phyloP scores from a whole-genome alignment of 1,139 yeast species.

The Scheffersomyces titani region DNA sequence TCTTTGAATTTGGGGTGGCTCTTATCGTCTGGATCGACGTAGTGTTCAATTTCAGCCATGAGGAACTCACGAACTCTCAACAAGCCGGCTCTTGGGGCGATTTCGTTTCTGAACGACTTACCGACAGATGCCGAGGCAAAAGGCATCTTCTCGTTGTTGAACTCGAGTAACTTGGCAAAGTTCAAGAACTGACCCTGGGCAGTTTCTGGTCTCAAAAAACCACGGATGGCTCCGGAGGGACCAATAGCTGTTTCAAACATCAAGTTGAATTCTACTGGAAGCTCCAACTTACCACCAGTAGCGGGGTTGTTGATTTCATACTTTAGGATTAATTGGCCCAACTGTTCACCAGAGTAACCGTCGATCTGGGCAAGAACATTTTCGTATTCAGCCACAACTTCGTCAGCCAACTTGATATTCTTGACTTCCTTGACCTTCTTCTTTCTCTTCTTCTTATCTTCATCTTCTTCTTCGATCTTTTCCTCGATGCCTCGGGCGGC shows the following conservation, averaged over 20 bases:
- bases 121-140: slow-evolving; percentile 99
- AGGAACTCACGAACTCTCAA: slow-evolving; percentile 97
- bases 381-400: slow-evolving; percentile 77
- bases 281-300: slow-evolving; percentile 81
- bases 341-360: slow-evolving; percentile 89
- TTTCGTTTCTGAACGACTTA: slow-evolving; percentile 97
- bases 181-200: slow-evolving; percentile 99
- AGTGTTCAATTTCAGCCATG: slow-evolving; percentile 99
- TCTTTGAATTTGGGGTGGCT: slow-evolving; percentile 77
- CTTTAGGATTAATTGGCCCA: slow-evolving; percentile 83
- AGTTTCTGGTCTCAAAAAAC: slow-evolving; percentile 97
- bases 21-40: slow-evolving; percentile 90
- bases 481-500: slow-evolving; percentile 82
- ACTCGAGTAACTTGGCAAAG: slow-evolving; percentile 89
- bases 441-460: slow-evolving; percentile 82
- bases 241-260: slow-evolving; percentile 99
- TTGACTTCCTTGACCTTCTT: slow-evolving; percentile 96
- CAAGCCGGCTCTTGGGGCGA: slow-evolving; percentile 96
- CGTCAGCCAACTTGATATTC: slow-evolving; percentile 83
- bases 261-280: slow-evolving; percentile 93
- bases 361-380: slow-evolving; percentile 88
- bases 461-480: slow-evolving; percentile 59
- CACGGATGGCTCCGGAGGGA: slow-evolving; percentile 95
- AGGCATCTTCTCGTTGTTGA: slow-evolving; percentile 96
- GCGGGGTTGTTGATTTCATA: slow-evolving; percentile 88